Conservation (phyloP, 331 rosid genomes). For the Pyrus hybrid region DNA sequence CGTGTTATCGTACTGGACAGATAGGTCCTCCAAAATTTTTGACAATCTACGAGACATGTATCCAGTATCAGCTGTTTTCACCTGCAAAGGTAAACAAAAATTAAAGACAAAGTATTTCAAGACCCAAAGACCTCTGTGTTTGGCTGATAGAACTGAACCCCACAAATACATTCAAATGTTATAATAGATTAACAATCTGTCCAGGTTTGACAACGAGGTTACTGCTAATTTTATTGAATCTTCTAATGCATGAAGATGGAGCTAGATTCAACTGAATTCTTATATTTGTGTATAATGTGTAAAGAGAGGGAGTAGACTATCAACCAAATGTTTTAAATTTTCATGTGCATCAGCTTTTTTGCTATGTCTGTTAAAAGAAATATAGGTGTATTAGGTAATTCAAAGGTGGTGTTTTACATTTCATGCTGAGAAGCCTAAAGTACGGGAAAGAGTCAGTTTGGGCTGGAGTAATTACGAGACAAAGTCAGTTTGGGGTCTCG, state of each 20-base stretch:
- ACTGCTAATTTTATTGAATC: background rate
- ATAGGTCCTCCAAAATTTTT: conserved; percentile 79
- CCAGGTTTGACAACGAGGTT: no score
- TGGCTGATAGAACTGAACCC: conserved; percentile 3
- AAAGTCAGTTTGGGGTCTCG: background rate
- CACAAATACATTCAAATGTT: background rate
- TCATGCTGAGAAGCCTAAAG: background rate
- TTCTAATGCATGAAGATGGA: background rate
- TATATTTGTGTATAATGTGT: background rate
- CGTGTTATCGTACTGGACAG: conserved; percentile 72
- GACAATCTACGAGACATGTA: conserved; percentile 94
- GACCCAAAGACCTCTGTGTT: background rate
- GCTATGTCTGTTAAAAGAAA: background rate
- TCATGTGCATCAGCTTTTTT: background rate
- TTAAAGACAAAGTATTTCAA: conserved; percentile 2
- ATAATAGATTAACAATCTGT: no score
- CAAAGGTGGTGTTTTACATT: background rate
- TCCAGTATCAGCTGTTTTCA: conserved; percentile 97
- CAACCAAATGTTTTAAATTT: background rate
- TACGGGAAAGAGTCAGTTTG: background rate
- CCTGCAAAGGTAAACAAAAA: conserved; percentile 40
- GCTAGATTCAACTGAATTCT: background rate
- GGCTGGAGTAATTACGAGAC: background rate
- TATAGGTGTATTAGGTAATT: background rate
- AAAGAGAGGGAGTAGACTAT: background rate